Evolutionary conservation across 495 filamentous ascomycete genomes (phyloP), one percentile per base, ranked within the genome.

Genomic region (Tuber brumale): DNA sequence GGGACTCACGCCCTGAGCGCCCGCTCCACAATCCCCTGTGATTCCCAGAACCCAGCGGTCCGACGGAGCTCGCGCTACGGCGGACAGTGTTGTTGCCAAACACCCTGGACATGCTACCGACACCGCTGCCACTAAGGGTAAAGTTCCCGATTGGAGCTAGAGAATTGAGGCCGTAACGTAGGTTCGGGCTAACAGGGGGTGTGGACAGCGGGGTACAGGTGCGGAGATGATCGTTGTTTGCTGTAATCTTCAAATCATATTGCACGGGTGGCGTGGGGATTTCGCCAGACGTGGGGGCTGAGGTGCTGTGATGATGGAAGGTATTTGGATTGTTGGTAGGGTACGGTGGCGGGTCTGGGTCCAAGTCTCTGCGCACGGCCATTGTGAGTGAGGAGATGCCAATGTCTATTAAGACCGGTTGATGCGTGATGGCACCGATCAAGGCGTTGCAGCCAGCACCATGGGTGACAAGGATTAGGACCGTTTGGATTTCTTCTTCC

Each of bases 401-500:
- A 23, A 98, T 92, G 82, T 98, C 94, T 71, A 95, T 87, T 12
- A 99, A 87, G 3, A 95, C 92, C 0, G 95, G 93, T 77, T 95
- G 91, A 73, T 94, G 91, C 0, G 93, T 96, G 74, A 99, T 86
- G 7, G 93, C 93, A 9, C 95, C 94, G 71, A 98, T 94, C 70
- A 99, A 84, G 0, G 95, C 96, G 85, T 99, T 99, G 84, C 95
- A 97, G 71, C 94, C 96, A 18, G 96, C 96, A n/a, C 95, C 95
- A 81, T 99, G 95, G 0, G 96, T 97, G 72, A 99, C 93, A 19
- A 99, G 84, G 43, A 99, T 87, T n/a, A 99, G 84, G 10, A 98
- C 89, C 0, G 92, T 88, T 80, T 98, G 93, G 7, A 87, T 85
- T 39, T 91, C 88, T 4, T 88, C 85, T 19, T 88, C 86, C 21